Conservation (phyloP, 2,329 filamentous ascomycete genomes). For the Tolypocladium guangdongense region DNA sequence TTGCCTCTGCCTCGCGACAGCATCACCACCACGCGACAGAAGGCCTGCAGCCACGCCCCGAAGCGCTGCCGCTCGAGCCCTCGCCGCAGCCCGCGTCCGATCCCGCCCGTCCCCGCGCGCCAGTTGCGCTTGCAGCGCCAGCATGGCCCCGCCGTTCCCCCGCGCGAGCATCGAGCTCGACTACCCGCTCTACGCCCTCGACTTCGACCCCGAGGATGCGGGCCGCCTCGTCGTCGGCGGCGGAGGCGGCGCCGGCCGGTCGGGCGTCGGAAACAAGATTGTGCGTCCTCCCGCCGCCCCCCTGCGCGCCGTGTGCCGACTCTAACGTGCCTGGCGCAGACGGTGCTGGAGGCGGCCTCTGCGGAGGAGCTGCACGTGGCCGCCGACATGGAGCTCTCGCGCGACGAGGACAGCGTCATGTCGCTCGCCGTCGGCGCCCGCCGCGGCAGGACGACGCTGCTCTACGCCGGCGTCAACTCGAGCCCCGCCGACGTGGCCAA, state of each 20-base stretch:
- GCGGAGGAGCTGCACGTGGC: slow-evolving; percentile 52
- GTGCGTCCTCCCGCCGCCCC: slow-evolving; percentile 32
- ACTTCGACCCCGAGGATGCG: slow-evolving; percentile 74
- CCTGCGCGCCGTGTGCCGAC: neutral
- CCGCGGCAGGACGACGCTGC: slow-evolving; percentile 41
- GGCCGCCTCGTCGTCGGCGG: slow-evolving; percentile 72
- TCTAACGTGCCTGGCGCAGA: slow-evolving; percentile 32
- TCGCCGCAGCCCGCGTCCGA: neutral
- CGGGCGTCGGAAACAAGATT: slow-evolving; percentile 80
- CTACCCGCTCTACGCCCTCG: slow-evolving; percentile 79
- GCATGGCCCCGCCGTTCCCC: slow-evolving; percentile 30
- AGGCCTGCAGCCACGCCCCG: neutral
- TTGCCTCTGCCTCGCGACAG: neutral
- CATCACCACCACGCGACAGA: neutral
- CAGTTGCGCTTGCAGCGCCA: neutral
- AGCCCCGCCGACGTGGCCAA: slow-evolving; percentile 59
- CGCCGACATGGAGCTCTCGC: slow-evolving; percentile 66
- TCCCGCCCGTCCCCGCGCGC: neutral
- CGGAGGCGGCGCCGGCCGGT: slow-evolving; percentile 72
- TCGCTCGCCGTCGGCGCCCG: slow-evolving; percentile 61
- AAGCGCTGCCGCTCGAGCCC: neutral
- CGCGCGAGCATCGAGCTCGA: slow-evolving; percentile 56
- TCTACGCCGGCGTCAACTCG: slow-evolving; percentile 76
- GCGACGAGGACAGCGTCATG: slow-evolving; percentile 81
- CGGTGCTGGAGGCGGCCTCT: slow-evolving; percentile 58